Evolutionary conservation across 2,329 filamentous ascomycete genomes (phyloP).

Genomic region (Epichloe coenophiala): DNA sequence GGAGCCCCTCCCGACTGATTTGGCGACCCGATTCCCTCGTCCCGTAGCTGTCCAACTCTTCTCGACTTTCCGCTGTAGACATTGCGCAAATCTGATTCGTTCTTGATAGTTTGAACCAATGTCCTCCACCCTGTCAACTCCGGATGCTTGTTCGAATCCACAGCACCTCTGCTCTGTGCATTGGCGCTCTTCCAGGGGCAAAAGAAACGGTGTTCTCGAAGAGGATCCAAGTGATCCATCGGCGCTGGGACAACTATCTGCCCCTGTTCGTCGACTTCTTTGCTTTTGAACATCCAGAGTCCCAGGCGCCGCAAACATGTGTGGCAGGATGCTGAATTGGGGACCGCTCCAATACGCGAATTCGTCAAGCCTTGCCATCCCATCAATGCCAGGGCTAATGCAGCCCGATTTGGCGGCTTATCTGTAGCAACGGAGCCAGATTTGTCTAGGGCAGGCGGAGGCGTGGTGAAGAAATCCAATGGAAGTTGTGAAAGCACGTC

Average conservation of each 20-base stretch:
- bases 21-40: neutral
- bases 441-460: constrained; percentile 17
- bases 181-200: constrained; percentile 63
- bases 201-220: constrained; percentile 67
- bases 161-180: constrained; percentile 37
- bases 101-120: constrained; percentile 40
- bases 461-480: constrained; percentile 37
- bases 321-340: constrained; percentile 65
- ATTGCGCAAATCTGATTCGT: constrained; percentile 40
- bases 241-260: constrained; percentile 43
- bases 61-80: constrained; percentile 19
- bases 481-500: constrained; percentile 36
- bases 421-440: constrained; percentile 12
- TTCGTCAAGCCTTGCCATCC: constrained; percentile 61
- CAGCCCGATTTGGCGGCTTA: constrained; percentile 39
- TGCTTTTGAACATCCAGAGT: constrained; percentile 85
- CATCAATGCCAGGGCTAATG: constrained; percentile 55
- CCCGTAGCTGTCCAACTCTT: constrained; percentile 10
- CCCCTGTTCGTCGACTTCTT: constrained; percentile 43
- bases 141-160: constrained; percentile 20
- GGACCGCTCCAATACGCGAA: constrained; percentile 41
- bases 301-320: constrained; percentile 82
- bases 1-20: neutral
- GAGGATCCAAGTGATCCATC: constrained; percentile 54
- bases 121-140: constrained; percentile 41